Evolutionary conservation across 495 filamentous ascomycete species (phyloP), one percentile per base, ranked within the genome.

Genomic region (Trichoderma reesei): DNA sequence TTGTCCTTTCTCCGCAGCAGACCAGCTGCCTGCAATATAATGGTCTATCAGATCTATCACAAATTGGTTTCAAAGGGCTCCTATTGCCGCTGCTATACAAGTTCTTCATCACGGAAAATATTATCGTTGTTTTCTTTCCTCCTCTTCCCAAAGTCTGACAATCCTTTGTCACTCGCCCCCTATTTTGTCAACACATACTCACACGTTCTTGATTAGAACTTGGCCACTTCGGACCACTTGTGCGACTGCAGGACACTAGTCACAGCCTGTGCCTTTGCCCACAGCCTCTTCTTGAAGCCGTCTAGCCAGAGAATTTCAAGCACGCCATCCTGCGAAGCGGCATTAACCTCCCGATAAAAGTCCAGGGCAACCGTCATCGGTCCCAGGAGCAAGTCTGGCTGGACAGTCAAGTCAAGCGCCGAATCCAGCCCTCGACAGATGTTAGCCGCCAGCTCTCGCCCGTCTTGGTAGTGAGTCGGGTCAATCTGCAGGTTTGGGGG

Each of bases 241-340:
- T 62, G 51, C 20, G 61, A 41, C 59, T 64, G 56, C 14, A 68
- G 20, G 26, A 64, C 64, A 8, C 63, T 61, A 9, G 67, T 59
- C 31, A 74, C 66, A 46, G 69, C 66, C 26, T 65, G 65, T 7
- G 67, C 61, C 34, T 68, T 72, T n/a, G 61, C 66, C 63, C 68
- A 67, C 18, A 72, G 36, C 61, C 71, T 67, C 18, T 54, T 67
- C 37, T 61, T 59, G 59, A 80, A 78, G 14, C 66, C 71, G n/a
- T 74, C 69, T 44, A 76, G 76, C 79, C 79, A 80, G 46, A 73
- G 64, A 10, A 76, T 59, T 63, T 80, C 79, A 0, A 76, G 60
- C 54, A 72, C 62, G 10, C 72, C 73, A 34, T 73, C 72, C n/a
- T 60, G 64, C 11, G 66, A 51, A 14, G 60, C 13, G 1, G 62